Evolutionary conservation across 441 rosid species (phyloP), one percentile per base, ranked within the genome.

Genomic region (Bocquillonia castaneifolia): DNA sequence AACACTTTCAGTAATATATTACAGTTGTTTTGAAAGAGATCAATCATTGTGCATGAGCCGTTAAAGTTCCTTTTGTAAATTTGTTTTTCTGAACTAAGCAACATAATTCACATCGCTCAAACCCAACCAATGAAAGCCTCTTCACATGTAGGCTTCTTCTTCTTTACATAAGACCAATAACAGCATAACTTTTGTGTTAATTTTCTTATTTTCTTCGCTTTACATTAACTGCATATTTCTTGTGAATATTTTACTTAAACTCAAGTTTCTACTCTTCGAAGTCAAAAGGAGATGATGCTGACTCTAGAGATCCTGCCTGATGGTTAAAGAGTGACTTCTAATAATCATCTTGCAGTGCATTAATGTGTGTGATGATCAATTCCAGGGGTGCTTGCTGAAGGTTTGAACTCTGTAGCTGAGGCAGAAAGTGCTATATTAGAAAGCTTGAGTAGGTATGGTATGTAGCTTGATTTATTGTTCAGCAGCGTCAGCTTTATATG

Each of bases 341-440:
- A 58, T 55, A 37, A 64, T 63, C 68, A 72, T 66, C 79, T 76
- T 68, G 70, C 66, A 59, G 76, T 68, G 55, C 67, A 74, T 75
- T 83, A 71, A 83, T 45, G 39, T 66, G 56, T 74, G 64, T 78
- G 37, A n/a, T n/a, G n/a, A 54, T 73, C 60, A 65, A 76, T 83
- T 79, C 68, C 84, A 88, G 96, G 92, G 96, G 73, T 86, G 75
- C 78, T 78, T 73, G 85, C 83, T 50, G 92, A 88, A 77, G 96
- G 97, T 53, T 37, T 59, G 7, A 88, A 86, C 51, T 74, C 86
- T 31, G 83, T 93, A 29, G 91, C 90, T 25, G 85, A 81, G 77
- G 91, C 88, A 65, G 99, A 91, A 83, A 61, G 84, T 76, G 76
- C 78, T 25, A 70, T 91, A 39, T 68, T 89, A 71, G 96, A 89